Base-by-base conservation (phyloP, 306 rosid species). In the Mimosa bimucronata region DNA sequence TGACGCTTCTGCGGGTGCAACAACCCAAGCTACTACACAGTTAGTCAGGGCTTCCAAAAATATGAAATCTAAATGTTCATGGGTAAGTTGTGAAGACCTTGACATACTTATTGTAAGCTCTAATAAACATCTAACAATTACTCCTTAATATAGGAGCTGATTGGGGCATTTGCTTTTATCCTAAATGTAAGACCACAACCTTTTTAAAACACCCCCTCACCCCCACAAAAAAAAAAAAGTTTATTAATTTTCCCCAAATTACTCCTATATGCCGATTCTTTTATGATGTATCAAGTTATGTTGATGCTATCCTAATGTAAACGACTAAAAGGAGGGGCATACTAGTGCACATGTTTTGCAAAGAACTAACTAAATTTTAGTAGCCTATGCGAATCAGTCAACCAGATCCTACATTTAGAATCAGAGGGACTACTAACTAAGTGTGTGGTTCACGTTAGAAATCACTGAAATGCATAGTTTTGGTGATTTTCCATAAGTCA, bases 31-130 rank as follows among this genome's bases (percentile, higher is more conserved):
- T 57, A 88, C 84, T 79, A 86, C 66, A 46, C 94, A 87, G 87
- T 62, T 92, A 74, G 84, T 74, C 28, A 92, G 88, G 85, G 95
- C 91, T 83, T 83, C 90, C 82, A 92, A 89, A 84, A 85, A 87
- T 79, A 83, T 84, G 74, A 90, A 90, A 85, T 83, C 89, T 65
- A 90, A 55, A 88, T 81, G 70, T 58, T 84, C 88, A 34, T 92
- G 90, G 88, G 97, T 92, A 73, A 88, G 93, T 79, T 38, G 7
- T 31, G n/a, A 46, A 44, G 40, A 37, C 19, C 29, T 72, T 78
- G 45, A 65, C 53, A 62, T 41, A 23, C 81, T 66, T 9, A 61
- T 66, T 9, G 45, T 29, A 46, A 62, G 38, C 38, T 82, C 50
- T 30, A 45, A 37, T 75, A 62, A 23, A 79, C 31, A 6, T 7